These are phyloP conservation scores for Mortierella sp. DNA, from an alignment of 371 early-diverging fungal species.

Conservation along the genomic window DNA sequence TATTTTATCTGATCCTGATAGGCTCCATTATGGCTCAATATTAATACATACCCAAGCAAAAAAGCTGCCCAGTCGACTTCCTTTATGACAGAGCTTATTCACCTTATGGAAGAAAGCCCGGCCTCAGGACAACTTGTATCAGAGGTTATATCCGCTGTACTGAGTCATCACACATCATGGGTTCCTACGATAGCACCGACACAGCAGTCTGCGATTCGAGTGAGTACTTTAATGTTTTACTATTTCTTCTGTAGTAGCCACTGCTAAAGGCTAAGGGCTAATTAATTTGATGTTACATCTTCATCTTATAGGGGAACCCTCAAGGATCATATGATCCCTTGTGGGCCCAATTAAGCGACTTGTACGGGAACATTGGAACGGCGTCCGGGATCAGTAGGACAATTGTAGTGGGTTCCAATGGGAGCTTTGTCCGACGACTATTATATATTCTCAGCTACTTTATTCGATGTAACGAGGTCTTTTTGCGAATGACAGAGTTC, in stretches of 20 bases:
- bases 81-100: constrained; percentile 64
- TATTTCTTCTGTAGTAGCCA: background rate
- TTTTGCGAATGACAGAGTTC: constrained; percentile 63
- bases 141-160: constrained; percentile 66
- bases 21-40: constrained; percentile 77
- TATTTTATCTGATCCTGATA: constrained; percentile 21
- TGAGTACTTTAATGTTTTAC: background rate
- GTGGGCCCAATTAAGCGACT: constrained; percentile 78
- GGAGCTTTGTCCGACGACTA: constrained; percentile 67
- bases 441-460: constrained; percentile 72
- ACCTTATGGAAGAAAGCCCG: constrained; percentile 58
- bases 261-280: background rate
- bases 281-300: background rate
- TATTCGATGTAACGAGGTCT: constrained; percentile 77
- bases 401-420: constrained; percentile 68
- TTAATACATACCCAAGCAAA: constrained; percentile 72
- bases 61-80: constrained; percentile 62
- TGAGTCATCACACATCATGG: constrained; percentile 75
- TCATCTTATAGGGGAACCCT: constrained; percentile 39
- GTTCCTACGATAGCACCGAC: constrained; percentile 73
- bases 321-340: constrained; percentile 75
- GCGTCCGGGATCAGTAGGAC: constrained; percentile 68
- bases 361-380: constrained; percentile 73
- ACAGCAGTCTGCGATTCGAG: constrained; percentile 50
- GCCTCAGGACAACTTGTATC: constrained; percentile 58